These are phyloP conservation scores for Penicillium sp. DNA, from an alignment of 2,329 filamentous ascomycete species.

Conservation along the genomic window DNA sequence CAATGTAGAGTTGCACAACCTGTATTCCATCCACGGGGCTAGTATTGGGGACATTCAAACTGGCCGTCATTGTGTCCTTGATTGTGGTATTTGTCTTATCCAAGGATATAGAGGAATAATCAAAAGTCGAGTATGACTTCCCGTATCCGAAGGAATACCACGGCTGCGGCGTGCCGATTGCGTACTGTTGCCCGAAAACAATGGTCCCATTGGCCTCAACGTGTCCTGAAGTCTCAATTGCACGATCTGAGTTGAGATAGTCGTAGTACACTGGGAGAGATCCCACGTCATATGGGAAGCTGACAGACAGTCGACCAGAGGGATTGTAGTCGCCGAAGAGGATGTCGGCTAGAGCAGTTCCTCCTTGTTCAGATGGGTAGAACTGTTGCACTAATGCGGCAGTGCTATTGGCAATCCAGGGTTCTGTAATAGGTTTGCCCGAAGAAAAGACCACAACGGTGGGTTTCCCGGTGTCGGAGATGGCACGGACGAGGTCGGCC, in stretches of 20 bases:
- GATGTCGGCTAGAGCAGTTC: slow-evolving; percentile 64
- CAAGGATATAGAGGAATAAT: slow-evolving; percentile 44
- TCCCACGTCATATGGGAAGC: slow-evolving; percentile 66
- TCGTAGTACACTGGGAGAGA: slow-evolving; percentile 70
- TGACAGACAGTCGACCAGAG: slow-evolving; percentile 64
- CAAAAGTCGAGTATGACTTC: slow-evolving; percentile 63
- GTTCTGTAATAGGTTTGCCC: slow-evolving; percentile 70
- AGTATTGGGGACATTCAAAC: slow-evolving; percentile 62
- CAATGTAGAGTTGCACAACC: slow-evolving; percentile 67
- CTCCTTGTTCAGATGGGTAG: slow-evolving; percentile 69
- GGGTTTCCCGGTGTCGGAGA: slow-evolving; percentile 66
- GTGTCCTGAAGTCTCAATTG: slow-evolving; percentile 53
- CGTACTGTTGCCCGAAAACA: slow-evolving; percentile 64
- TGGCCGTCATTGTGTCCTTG: slow-evolving; percentile 56
- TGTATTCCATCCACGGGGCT: slow-evolving; percentile 56
- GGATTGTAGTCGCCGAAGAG: slow-evolving; percentile 66
- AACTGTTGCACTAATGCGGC: slow-evolving; percentile 71
- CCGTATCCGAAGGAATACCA: slow-evolving; percentile 68
- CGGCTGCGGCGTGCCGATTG: slow-evolving; percentile 59
- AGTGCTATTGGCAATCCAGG: slow-evolving; percentile 67
- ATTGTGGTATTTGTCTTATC: slow-evolving; percentile 49
- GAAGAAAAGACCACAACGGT: slow-evolving; percentile 67
- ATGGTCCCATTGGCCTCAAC: slow-evolving; percentile 59
- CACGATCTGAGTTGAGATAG: slow-evolving; percentile 65
- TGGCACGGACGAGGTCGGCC: slow-evolving; percentile 63